Evolutionary conservation across 2,329 filamentous ascomycete genomes (phyloP).

Genomic region (Colletotrichum incanum): DNA sequence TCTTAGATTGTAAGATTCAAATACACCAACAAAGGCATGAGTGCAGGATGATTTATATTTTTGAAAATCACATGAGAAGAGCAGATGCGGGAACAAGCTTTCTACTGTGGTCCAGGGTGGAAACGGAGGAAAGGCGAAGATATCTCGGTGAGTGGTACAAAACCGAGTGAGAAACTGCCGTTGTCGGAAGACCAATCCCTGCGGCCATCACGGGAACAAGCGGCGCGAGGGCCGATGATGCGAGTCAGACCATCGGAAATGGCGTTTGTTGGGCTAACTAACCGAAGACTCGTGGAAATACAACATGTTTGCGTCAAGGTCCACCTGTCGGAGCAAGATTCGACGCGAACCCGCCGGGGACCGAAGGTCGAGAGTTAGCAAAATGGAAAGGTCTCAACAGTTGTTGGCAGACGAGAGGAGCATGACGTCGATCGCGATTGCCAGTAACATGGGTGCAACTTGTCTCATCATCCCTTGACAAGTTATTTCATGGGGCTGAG

Average conservation of each 20-base stretch:
- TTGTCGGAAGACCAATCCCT: slow-evolving; percentile 4
- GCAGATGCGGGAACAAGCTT: not conserved
- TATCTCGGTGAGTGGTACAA: slow-evolving; percentile 17
- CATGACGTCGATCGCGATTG: slow-evolving; percentile 4
- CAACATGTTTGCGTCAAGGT: not conserved
- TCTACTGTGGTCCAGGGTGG: not conserved
- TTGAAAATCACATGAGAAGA: not conserved
- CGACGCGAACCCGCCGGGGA: slow-evolving; percentile 3
- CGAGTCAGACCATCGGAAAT: slow-evolving; percentile 1
- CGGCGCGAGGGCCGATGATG: slow-evolving; percentile 19
- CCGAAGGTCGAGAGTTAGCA: not conserved
- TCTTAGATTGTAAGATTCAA: too few species aligned
- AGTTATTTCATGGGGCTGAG: not conserved
- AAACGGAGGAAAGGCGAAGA: slow-evolving; percentile 16
- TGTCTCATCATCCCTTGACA: not conserved
- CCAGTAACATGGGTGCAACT: not conserved
- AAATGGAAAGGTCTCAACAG: not conserved
- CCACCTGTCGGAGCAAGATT: not conserved
- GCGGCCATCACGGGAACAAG: slow-evolving; percentile 12
- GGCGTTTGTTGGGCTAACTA: slow-evolving; percentile 12
- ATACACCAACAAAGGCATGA: not conserved
- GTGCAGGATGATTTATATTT: not conserved
- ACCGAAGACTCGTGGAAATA: not conserved
- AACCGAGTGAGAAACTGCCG: slow-evolving; percentile 1
- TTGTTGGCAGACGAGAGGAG: not conserved